Base-by-base conservation (phyloP, 2,329 filamentous ascomycete species). In the Massarina eburnea region DNA sequence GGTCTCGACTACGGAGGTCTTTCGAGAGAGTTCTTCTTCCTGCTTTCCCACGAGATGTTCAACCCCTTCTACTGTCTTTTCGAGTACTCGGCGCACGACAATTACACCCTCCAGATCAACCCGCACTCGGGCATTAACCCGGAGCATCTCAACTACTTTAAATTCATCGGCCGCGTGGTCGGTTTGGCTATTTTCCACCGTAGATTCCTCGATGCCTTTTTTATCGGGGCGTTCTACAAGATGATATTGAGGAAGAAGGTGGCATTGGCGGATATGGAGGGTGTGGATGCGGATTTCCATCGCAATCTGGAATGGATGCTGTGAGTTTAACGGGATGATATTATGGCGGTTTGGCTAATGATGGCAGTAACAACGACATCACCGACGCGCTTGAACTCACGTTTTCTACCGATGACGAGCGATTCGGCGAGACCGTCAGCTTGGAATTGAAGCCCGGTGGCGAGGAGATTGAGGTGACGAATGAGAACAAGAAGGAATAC, bases 21-120 rank as follows among this genome's bases (percentile, higher is more conserved):
- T 45, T 99, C 94, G 27, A 82, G 83, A 53, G 94, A 99, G 74
- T 99, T 99, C 79, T 99, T 99, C 80, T 99, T 99, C 84, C 79
- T 99, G 32, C 83, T 99, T 44, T 97, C 92, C 14, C 94, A 99
- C 75, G 94, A 99, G 77, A 99, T 99, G 94, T 99, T 99, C 78
- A 99, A 99, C 72, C 94, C 94, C 24, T 99, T 99, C 76, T 99
- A 99, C 77, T 99, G 94, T 71, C 80, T 99, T 43, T 99, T 99
- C 78, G 94, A 99, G 75, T 99, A 99, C 73, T 97, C 94, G 20
- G 94, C 94, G 30, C 94, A 99, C 78, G 94, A 99, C 83, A 99
- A 99, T 76, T 99, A 99, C 76, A 99, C 94, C 22, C 86, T 99
- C 44, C 94, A 99, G 75, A 99, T 99, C 78, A 99, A 99, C 76